phyloP scores from a whole-genome alignment of 495 filamentous ascomycete genomes.

The Evansstolkia leycettana region DNA sequence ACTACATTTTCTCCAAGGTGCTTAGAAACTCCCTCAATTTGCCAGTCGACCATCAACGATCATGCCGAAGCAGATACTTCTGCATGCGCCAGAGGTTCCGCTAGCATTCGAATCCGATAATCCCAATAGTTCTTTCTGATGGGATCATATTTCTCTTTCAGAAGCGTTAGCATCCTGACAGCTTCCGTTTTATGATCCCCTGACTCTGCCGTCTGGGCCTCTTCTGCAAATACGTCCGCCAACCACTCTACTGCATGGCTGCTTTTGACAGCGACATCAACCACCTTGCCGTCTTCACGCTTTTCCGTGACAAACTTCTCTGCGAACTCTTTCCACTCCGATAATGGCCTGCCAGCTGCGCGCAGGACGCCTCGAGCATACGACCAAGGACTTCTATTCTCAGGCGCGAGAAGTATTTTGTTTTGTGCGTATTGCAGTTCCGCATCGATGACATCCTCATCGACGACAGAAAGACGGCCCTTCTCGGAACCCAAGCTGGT shows the following conservation, averaged over 20 bases:
- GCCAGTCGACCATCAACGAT: conserved; percentile 3
- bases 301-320: conserved; percentile 47
- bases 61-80: conserved; percentile 6
- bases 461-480: conserved; percentile 31
- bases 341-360: conserved; percentile 46
- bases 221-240: conserved; percentile 65
- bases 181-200: conserved; percentile 10
- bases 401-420: conserved; percentile 66
- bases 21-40: no score
- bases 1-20: no score
- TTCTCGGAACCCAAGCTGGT: conserved; percentile 30
- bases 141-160: conserved; percentile 81
- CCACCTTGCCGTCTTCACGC: conserved; percentile 18
- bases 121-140: conserved; percentile 89
- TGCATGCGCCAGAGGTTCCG: conserved; percentile 27
- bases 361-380: conserved; percentile 70
- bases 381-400: conserved; percentile 90
- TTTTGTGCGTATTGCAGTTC: conserved; percentile 63
- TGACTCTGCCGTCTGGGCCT: conserved; percentile 40
- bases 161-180: conserved; percentile 48
- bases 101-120: conserved; percentile 49
- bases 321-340: conserved; percentile 50
- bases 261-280: conserved; percentile 41
- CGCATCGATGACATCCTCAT: conserved; percentile 52
- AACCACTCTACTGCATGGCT: conserved; percentile 85